phyloP scores from a whole-genome alignment of 768 basidiomycete species.

The Postia placenta region DNA sequence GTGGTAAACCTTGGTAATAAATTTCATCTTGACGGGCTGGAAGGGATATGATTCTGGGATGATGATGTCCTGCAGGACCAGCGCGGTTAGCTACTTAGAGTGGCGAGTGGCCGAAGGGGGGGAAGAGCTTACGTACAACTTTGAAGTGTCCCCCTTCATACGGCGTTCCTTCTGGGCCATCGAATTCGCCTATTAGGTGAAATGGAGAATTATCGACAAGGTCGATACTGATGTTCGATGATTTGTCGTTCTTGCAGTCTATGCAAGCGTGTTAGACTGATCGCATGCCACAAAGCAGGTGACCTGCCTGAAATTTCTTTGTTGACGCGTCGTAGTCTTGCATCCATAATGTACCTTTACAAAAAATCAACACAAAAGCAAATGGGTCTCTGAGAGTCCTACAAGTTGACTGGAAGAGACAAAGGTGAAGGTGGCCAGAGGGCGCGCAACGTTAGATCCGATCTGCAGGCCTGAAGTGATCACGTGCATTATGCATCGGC shows the following conservation, averaged over 20 bases:
- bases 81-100: neutral
- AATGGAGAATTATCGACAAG: conserved; percentile 87
- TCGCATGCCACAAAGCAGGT: neutral
- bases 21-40: conserved; percentile 97
- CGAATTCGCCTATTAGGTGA: conserved; percentile 87
- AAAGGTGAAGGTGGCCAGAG: no score
- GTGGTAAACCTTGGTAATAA: conserved; percentile 94
- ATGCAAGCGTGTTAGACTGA: neutral
- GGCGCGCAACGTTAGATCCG: no score
- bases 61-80: conserved; percentile 67
- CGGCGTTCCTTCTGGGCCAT: conserved; percentile 88
- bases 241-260: conserved; percentile 97
- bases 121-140: conserved; percentile 53
- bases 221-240: conserved; percentile 80
- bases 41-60: conserved; percentile 91
- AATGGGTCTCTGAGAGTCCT: no score
- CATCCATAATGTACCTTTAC: conserved; percentile 75
- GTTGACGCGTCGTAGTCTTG: conserved; percentile 82
- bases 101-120: neutral
- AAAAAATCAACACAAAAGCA: no score
- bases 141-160: conserved; percentile 90
- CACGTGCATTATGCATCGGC: no score
- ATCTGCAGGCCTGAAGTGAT: no score
- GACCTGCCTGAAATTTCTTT: conserved; percentile 83
- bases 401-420: no score